Percentiles rank a stretch among this genome's conserved stretches.
These are phyloP conservation scores for Phytophthora kernoviae DNA, from an alignment of 352 stramenopile genomes.

Conservation along the genomic window DNA sequence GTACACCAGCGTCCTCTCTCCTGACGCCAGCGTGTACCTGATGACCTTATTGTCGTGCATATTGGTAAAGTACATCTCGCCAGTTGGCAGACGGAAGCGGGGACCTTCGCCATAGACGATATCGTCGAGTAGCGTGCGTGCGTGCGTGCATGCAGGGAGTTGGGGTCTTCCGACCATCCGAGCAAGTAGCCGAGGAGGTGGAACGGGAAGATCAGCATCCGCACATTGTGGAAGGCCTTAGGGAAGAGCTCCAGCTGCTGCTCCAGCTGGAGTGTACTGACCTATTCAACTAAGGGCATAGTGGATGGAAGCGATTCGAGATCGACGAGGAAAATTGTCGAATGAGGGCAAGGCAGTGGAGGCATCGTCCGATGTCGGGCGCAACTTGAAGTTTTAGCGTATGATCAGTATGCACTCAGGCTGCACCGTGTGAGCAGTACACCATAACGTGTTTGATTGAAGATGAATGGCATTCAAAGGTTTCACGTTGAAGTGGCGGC, in stretches of 20 bases:
- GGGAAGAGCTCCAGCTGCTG: constrained; percentile 29
- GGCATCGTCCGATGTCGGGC: too few species aligned
- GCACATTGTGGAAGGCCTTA: constrained; percentile 34
- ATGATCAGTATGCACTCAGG: too few species aligned
- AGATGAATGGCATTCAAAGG: background rate
- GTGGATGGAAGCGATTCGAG: background rate
- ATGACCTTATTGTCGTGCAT: constrained; percentile 68
- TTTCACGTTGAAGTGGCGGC: background rate
- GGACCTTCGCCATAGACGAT: constrained; percentile 62
- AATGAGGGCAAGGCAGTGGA: too few species aligned
- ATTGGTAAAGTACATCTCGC: constrained; percentile 70
- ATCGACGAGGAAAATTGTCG: too few species aligned
- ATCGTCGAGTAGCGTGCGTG: constrained; percentile 27
- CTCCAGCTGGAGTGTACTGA: constrained; percentile 2
- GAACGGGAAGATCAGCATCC: constrained; percentile 38
- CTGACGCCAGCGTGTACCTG: constrained; percentile 55
- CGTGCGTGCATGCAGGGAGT: constrained; percentile 23
- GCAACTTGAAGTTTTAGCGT: too few species aligned
- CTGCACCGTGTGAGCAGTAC: too few species aligned
- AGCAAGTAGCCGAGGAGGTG: constrained; percentile 41
- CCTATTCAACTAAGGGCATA: constrained; percentile 1
- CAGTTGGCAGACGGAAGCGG: constrained; percentile 55
- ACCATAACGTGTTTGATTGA: background rate
- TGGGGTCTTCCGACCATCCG: constrained; percentile 19
- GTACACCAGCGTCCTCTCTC: constrained; percentile 45